Evolutionary conservation across 768 basidiomycete species (phyloP).

Genomic region (Cystobasidium ongulense): DNA sequence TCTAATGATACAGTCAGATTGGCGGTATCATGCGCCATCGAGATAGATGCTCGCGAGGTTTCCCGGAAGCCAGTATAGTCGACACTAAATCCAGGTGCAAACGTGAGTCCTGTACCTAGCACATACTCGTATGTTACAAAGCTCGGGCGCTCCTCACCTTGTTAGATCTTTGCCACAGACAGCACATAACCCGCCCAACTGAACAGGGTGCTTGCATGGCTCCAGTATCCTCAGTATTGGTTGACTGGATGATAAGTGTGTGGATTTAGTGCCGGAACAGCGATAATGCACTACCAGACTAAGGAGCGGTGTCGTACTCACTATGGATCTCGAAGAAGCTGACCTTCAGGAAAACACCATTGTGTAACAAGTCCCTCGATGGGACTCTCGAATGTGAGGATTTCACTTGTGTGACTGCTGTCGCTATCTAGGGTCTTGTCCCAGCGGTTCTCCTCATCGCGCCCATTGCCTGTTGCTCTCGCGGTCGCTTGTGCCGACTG

Average conservation of each 20-base stretch:
- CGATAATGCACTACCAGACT: not conserved
- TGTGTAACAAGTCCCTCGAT: slow-evolving; percentile 66
- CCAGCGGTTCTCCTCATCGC: not conserved
- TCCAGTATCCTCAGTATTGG: slow-evolving; percentile 58
- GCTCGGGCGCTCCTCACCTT: slow-evolving; percentile 52
- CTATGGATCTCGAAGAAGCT: slow-evolving; percentile 25
- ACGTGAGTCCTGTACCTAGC: slow-evolving; percentile 16
- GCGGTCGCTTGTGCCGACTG: not conserved
- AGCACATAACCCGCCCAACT: slow-evolving; percentile 82
- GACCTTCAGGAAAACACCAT: slow-evolving; percentile 56
- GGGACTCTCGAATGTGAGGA: slow-evolving; percentile 83
- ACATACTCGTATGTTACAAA: not conserved
- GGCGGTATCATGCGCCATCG: slow-evolving; percentile 80
- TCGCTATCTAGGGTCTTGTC: not conserved
- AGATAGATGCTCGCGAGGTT: slow-evolving; percentile 74
- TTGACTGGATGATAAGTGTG: slow-evolving; percentile 35
- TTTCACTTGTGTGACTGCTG: slow-evolving; percentile 54
- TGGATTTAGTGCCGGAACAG: not conserved
- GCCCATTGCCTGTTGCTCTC: not conserved
- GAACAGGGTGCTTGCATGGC: slow-evolving; percentile 93
- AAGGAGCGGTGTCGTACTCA: slow-evolving; percentile 25
- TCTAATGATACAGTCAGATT: slow-evolving; percentile 65
- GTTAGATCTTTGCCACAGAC: slow-evolving; percentile 94
- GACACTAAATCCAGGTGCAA: slow-evolving; percentile 48
- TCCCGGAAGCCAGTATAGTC: slow-evolving; percentile 86